Percentiles rank a stretch among this genome's conserved stretches.
Evolutionary conservation across 2,329 filamentous ascomycete species (phyloP).

Genomic region (Pseudogymnoascus sp.): DNA sequence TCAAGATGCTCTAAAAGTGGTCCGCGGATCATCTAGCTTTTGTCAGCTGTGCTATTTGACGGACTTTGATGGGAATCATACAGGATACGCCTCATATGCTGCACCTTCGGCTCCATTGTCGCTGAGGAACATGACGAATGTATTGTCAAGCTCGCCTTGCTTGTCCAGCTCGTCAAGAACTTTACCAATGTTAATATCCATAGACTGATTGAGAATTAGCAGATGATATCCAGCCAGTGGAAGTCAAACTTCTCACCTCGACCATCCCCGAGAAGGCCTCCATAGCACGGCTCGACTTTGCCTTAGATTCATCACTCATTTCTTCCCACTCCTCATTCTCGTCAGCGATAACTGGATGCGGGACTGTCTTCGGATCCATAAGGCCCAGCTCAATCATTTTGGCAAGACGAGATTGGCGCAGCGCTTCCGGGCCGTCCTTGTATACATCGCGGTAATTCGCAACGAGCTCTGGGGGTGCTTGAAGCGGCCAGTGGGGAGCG

Average conservation of each 20-base stretch:
- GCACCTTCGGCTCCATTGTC: slow-evolving; percentile 42
- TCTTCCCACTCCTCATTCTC: slow-evolving; percentile 29
- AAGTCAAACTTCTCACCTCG: slow-evolving; percentile 25
- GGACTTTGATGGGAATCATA: slow-evolving; percentile 13
- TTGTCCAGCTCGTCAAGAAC: slow-evolving; percentile 36
- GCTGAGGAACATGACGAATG: slow-evolving; percentile 40
- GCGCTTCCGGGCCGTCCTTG: slow-evolving; percentile 39
- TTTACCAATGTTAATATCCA: slow-evolving; percentile 38
- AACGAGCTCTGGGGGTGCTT: slow-evolving; percentile 42
- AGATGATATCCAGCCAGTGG: slow-evolving; percentile 16
- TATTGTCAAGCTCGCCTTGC: slow-evolving; percentile 41
- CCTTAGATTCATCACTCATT: slow-evolving; percentile 30
- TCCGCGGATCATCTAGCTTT: slow-evolving; percentile 26
- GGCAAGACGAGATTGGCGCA: slow-evolving; percentile 36
- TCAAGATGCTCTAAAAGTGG: neutral
- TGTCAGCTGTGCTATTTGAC: neutral
- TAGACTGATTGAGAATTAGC: slow-evolving; percentile 18
- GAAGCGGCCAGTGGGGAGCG: slow-evolving; percentile 55
- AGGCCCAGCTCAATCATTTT: slow-evolving; percentile 37
- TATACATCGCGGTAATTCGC: slow-evolving; percentile 41
- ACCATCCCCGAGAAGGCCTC: slow-evolving; percentile 43
- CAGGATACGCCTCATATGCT: slow-evolving; percentile 36
- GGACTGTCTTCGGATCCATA: slow-evolving; percentile 32
- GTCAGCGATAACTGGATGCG: slow-evolving; percentile 32
- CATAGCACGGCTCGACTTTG: slow-evolving; percentile 37